Conservation (phyloP, 2,329 filamentous ascomycete species). For the Pseudopithomyces chartarum region DNA sequence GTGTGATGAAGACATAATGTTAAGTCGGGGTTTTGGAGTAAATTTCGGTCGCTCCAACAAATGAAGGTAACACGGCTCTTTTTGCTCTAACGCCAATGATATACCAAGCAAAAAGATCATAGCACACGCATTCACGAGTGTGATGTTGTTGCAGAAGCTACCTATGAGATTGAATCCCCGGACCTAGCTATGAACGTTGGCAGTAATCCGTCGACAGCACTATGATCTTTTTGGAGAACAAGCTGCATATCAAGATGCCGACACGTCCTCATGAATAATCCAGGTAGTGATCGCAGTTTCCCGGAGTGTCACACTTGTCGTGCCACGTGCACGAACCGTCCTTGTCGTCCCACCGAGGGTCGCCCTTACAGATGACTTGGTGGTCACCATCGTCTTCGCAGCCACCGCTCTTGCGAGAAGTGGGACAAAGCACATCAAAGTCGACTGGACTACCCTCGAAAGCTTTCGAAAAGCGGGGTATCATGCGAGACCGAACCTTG, state of each 20-base stretch:
- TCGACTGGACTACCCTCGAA: not conserved
- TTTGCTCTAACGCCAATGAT: too few species aligned
- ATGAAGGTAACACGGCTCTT: too few species aligned
- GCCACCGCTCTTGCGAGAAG: not conserved
- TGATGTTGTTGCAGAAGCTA: too few species aligned
- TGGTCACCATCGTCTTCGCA: not conserved
- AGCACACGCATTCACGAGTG: too few species aligned
- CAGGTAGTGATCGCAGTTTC: not conserved
- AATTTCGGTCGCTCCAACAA: too few species aligned
- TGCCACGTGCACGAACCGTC: not conserved
- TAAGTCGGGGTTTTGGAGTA: too few species aligned
- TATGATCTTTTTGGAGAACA: too few species aligned
- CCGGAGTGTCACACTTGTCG: not conserved
- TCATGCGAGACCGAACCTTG: not conserved
- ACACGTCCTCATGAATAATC: not conserved
- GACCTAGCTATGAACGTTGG: too few species aligned
- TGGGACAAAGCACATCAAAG: not conserved
- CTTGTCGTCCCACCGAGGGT: not conserved
- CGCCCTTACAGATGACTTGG: not conserved
- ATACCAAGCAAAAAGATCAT: too few species aligned
- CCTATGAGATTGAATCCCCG: too few species aligned
- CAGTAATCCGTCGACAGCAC: too few species aligned
- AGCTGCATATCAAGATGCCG: not conserved
- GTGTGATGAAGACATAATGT: too few species aligned
- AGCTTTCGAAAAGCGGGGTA: not conserved